These are phyloP conservation scores for Powellomyces hirtus DNA, from an alignment of 192 early-diverging fungal species.

Conservation along the genomic window DNA sequence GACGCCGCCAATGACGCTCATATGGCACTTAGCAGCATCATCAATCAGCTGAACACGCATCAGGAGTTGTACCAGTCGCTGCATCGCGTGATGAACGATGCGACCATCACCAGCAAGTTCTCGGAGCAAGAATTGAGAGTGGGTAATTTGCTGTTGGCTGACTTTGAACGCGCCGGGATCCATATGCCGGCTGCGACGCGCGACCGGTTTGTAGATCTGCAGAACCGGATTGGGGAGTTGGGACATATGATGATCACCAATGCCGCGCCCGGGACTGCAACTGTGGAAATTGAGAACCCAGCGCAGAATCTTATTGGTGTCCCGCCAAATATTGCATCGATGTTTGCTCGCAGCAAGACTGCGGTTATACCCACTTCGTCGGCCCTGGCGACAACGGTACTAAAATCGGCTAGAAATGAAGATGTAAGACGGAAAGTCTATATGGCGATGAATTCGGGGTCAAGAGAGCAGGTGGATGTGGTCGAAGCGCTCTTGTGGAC, in stretches of 20 bases:
- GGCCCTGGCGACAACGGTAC: constrained; percentile 57
- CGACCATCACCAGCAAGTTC: constrained; percentile 51
- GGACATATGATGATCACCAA: constrained; percentile 69
- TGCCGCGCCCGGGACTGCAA: constrained; percentile 12
- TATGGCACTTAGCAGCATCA: constrained; percentile 70
- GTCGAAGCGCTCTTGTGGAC: constrained; percentile 75
- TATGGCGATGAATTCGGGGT: constrained; percentile 70
- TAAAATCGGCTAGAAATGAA: constrained; percentile 63
- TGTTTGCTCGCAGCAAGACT: not conserved
- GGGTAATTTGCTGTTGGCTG: constrained; percentile 76
- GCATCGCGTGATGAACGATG: constrained; percentile 60
- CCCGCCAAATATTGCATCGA: constrained; percentile 10
- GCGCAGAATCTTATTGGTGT: constrained; percentile 30
- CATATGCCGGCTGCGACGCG: constrained; percentile 71
- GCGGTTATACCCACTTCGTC: constrained; percentile 62
- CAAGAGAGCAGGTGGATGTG: constrained; percentile 55
- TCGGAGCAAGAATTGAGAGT: constrained; percentile 70
- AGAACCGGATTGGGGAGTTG: constrained; percentile 75
- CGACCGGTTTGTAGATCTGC: constrained; percentile 73
- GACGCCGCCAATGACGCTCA: constrained; percentile 77
- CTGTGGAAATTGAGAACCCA: constrained; percentile 34
- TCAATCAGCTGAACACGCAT: constrained; percentile 94
- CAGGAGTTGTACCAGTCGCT: constrained; percentile 79
- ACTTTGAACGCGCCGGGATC: constrained; percentile 96
- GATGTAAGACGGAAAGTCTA: constrained; percentile 70